Evolutionary conservation across 164 flowering plant genomes (phyloP).

Genomic region (Piper betle): DNA sequence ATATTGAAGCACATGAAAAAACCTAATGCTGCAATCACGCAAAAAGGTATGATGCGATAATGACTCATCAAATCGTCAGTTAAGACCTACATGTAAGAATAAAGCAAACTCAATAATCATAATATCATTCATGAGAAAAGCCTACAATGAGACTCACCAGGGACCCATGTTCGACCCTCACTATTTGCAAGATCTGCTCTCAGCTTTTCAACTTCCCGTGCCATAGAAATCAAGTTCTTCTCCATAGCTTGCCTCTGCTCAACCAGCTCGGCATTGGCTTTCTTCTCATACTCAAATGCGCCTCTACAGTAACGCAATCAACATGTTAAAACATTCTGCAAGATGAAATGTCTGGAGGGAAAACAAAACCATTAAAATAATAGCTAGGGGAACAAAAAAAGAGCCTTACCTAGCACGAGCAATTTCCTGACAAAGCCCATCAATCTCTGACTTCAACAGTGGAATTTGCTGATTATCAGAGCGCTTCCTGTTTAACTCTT

Average conservation of each 20-base stretch:
- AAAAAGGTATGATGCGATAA: background rate
- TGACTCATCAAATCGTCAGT: background rate
- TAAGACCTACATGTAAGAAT: too few relatives aligned
- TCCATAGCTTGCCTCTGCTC: slow-evolving; percentile 88
- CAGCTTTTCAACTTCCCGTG: slow-evolving; percentile 88
- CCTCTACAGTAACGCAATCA: slow-evolving; percentile 21
- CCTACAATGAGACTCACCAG: slow-evolving; percentile 31
- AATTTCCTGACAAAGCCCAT: slow-evolving; percentile 77
- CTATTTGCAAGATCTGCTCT: slow-evolving; percentile 56
- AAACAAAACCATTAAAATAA: too few relatives aligned
- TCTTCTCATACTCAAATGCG: slow-evolving; percentile 84
- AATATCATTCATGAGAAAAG: background rate
- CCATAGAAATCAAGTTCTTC: slow-evolving; percentile 82
- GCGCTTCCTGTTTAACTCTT: slow-evolving; percentile 45
- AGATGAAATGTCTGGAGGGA: background rate
- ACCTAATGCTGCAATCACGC: background rate
- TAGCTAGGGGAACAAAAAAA: background rate
- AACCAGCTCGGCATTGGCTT: slow-evolving; percentile 60
- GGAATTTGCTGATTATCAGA: slow-evolving; percentile 75
- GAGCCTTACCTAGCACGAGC: slow-evolving; percentile 65
- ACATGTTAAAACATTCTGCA: background rate
- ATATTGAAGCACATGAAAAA: background rate
- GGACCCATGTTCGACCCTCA: slow-evolving; percentile 57
- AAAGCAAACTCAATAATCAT: too few relatives aligned
- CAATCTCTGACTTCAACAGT: slow-evolving; percentile 49